Evolutionary conservation across 2,329 filamentous ascomycete genomes (phyloP), one percentile per base, ranked within the genome.

Genomic region (Trichoderma breve): DNA sequence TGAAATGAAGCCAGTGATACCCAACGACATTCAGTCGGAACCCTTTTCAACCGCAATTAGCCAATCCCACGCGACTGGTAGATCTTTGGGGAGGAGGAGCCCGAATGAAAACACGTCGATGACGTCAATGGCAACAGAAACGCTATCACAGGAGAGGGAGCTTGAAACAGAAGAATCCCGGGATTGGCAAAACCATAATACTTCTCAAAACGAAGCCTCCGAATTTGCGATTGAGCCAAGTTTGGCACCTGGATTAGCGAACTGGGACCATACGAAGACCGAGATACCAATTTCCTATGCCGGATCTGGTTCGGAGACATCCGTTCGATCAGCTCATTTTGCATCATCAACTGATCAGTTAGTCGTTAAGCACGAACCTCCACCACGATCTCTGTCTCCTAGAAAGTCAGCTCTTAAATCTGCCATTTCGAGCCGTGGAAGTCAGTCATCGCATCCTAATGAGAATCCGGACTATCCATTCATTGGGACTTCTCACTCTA

Each of bases 331-430:
- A 34, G 89, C 92, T 14, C 91, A 89, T 76, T 94, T 94, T 79
- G 89, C 89, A 1, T 78, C 86, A 11, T 84, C 86, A 8, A 83
- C 88, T 18, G 86, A 89, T 39, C 86, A 83, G 55, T 79, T 90
- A 14, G 82, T 86, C 1, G 84, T 91, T 32, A 90, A 86, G 74
- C 92, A 95, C 77, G 86, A 89, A 69, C 93, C 92, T 6, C 90
- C 91, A 26, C 84, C 89, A 34, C 87, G 93, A 62, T 93, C 92
- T 6, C 83, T 92, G 12, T 94, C 92, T 0, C 93, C 93, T 11
- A 89, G 90, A 60, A 95, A 95, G 79, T 94, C 92, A 1, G 92
- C 92, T 2, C 78, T 95, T 74, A 95, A 95, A 78, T 85, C 90
- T 14, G 75, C 78, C 1, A 89, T 88, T 63, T 86, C 89, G 2